Conservation (phyloP, 176 grass and related monocot genomes). For the Cocos nucifera region DNA sequence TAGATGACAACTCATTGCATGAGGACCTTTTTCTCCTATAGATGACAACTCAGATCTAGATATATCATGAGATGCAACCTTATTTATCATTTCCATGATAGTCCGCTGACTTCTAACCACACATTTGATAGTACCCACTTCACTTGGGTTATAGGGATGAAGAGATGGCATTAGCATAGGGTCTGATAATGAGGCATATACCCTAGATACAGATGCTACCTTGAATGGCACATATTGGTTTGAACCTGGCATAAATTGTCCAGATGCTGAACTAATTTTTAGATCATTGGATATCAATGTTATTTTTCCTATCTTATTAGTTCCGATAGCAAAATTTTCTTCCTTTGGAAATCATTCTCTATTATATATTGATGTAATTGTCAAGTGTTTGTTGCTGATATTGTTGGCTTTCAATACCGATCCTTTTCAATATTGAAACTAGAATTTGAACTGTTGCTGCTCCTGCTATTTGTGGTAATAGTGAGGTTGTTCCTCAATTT, state of each 20-base stretch:
- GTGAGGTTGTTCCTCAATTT: too few relatives aligned
- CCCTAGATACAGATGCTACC: not conserved
- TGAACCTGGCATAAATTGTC: slow-evolving; percentile 7
- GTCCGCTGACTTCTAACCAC: slow-evolving; percentile 27
- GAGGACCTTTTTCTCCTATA: too few relatives aligned
- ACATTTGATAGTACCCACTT: slow-evolving; percentile 26
- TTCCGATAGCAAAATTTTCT: slow-evolving; percentile 18
- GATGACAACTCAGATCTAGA: not conserved
- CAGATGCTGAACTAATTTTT: slow-evolving; percentile 12
- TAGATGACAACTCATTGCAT: not conserved
- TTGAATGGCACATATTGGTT: too few relatives aligned
- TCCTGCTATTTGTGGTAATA: too few relatives aligned
- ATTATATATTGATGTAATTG: too few relatives aligned
- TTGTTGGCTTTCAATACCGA: too few relatives aligned
- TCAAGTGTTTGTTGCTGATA: too few relatives aligned
- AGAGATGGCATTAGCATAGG: not conserved
- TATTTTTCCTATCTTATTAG: slow-evolving; percentile 11
- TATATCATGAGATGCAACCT: slow-evolving; percentile 11
- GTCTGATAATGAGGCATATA: slow-evolving; percentile 2
- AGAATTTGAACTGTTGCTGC: too few relatives aligned
- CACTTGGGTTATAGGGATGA: slow-evolving; percentile 17
- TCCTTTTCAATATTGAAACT: too few relatives aligned
- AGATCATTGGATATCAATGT: slow-evolving; percentile 6
- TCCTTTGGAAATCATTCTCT: too few relatives aligned
- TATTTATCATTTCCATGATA: not conserved